phyloP scores from a whole-genome alignment of 164 flowering plant species.

The Macadamia integrifolia region DNA sequence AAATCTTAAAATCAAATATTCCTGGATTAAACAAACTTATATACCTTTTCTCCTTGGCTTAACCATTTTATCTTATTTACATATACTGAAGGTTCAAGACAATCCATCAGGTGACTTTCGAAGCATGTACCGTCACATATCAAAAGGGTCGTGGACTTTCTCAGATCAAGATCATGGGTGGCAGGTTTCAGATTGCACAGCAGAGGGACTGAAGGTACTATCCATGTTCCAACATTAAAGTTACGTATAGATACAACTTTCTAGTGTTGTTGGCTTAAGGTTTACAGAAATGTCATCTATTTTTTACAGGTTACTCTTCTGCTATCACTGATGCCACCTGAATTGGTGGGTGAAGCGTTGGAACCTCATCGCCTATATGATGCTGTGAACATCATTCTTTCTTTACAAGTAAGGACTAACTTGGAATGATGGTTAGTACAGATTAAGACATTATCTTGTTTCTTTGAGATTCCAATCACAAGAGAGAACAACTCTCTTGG shows the following conservation, averaged over 20 bases:
- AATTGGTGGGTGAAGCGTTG: constrained; percentile 39
- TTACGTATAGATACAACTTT: too few relatives aligned
- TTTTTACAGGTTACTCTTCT: constrained; percentile 33
- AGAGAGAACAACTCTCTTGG: too few relatives aligned
- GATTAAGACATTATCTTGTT: too few relatives aligned
- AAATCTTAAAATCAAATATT: neutral
- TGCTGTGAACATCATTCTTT: constrained; percentile 40
- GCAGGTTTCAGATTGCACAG: constrained; percentile 64
- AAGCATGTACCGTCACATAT: constrained; percentile 39
- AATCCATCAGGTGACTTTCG: constrained; percentile 36
- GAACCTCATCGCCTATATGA: constrained; percentile 37
- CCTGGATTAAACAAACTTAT: too few relatives aligned
- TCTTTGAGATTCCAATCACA: too few relatives aligned
- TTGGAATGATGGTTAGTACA: neutral
- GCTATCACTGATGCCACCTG: constrained; percentile 35
- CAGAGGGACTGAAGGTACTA: constrained; percentile 45
- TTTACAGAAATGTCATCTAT: neutral
- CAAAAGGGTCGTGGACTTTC: constrained; percentile 53
- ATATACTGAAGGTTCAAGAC: constrained; percentile 18
- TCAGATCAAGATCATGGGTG: constrained; percentile 56
- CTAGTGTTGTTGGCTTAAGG: too few relatives aligned
- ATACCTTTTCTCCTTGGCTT: neutral
- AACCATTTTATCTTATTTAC: neutral
- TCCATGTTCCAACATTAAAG: neutral
- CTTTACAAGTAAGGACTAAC: constrained; percentile 30